A percentile compares a stretch with the other conserved stretches of the same genome.
Evolutionary conservation across 805 yeast genomes (phyloP).

Genomic region (Saccharomycopsis sp.): DNA sequence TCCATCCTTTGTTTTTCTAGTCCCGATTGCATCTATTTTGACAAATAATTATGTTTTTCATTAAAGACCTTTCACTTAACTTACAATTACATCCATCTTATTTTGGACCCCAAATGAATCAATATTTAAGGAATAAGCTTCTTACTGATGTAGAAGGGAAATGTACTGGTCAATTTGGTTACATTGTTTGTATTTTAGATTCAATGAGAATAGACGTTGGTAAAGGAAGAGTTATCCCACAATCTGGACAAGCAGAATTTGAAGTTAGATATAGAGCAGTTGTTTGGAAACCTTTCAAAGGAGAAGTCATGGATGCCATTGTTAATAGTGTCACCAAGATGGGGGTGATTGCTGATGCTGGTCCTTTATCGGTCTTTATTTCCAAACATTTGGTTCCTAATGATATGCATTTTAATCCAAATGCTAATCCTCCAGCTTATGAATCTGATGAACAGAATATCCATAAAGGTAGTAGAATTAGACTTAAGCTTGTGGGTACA

Average conservation of each 20-base stretch:
- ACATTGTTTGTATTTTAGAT: slow-evolving; percentile 91
- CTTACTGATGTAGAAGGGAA: slow-evolving; percentile 97
- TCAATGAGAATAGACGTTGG: slow-evolving; percentile 93
- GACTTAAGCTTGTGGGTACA: slow-evolving; percentile 94
- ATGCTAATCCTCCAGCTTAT: slow-evolving; percentile 97
- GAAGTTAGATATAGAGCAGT: slow-evolving; percentile 94
- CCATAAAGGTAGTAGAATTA: slow-evolving; percentile 85
- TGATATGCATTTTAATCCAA: slow-evolving; percentile 87
- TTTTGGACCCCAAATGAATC: slow-evolving; percentile 97
- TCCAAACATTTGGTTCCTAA: slow-evolving; percentile 91
- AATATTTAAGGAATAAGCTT: slow-evolving; percentile 78
- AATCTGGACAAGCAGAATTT: slow-evolving; percentile 91
- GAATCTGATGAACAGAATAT: slow-evolving; percentile 91
- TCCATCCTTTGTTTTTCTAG: no score
- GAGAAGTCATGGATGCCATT: slow-evolving; percentile 96
- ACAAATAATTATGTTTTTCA: slow-evolving; percentile 28
- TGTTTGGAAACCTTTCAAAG: slow-evolving; percentile 97
- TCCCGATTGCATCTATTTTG: neutral
- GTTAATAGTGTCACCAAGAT: slow-evolving; percentile 88
- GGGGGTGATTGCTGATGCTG: slow-evolving; percentile 98
- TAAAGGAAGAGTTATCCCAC: slow-evolving; percentile 82
- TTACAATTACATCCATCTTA: slow-evolving; percentile 94
- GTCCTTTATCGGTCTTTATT: slow-evolving; percentile 90
- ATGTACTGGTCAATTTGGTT: slow-evolving; percentile 97
- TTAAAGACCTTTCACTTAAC: slow-evolving; percentile 83